Evolutionary conservation across 2,329 filamentous ascomycete species (phyloP).

Genomic region (Alternaria sp.): DNA sequence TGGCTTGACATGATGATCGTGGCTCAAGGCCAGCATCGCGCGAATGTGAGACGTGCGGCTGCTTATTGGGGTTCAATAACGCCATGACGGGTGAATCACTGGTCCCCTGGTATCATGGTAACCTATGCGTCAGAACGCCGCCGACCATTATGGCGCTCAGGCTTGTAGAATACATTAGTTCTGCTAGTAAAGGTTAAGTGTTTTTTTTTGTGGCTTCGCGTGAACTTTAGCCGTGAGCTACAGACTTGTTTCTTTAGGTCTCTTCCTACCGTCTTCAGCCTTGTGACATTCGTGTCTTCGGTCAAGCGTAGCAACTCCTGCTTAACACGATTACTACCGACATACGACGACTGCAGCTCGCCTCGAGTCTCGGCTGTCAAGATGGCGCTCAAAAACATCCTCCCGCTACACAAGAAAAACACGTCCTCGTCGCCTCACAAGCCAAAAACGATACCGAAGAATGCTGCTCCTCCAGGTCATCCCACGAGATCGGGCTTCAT

Average conservation of each 20-base stretch:
- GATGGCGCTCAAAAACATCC: slow-evolving; percentile 23
- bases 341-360: background rate
- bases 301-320: background rate
- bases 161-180: slow-evolving; percentile 1
- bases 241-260: background rate
- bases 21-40: background rate
- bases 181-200: background rate
- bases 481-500: background rate
- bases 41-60: slow-evolving; percentile 1
- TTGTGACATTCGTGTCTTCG: background rate
- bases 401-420: slow-evolving; percentile 21
- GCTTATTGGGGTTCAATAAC: background rate
- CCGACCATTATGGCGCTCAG: background rate
- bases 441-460: background rate
- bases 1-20: slow-evolving; percentile 1
- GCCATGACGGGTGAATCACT: slow-evolving; percentile 4
- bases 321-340: background rate
- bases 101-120: background rate
- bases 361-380: background rate
- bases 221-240: background rate
- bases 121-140: background rate
- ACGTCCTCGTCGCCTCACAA: background rate
- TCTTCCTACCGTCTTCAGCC: background rate
- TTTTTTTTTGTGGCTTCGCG: background rate
- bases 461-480: background rate